Evolutionary conservation across 2,329 filamentous ascomycete genomes (phyloP), one percentile per base, ranked within the genome.

Genomic region (Fusarium paranaense): DNA sequence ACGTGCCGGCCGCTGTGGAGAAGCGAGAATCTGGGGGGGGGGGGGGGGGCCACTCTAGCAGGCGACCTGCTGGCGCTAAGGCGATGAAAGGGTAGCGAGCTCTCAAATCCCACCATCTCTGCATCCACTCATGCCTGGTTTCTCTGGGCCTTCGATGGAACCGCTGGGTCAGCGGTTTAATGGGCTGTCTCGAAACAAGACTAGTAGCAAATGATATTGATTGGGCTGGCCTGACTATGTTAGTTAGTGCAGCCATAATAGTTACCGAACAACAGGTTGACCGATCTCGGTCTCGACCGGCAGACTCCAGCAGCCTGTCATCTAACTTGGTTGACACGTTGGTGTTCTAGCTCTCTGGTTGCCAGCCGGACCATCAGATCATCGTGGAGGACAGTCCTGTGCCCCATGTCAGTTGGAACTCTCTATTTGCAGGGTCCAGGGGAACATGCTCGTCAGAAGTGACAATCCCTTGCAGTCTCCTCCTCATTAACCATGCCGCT

Each of bases 1-100:
- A 68, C 71, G 70, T 69, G 67, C 71, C 74, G 76, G 72, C 77
- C 74, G 70, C 66, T 76, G 76, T 79, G 77, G 77, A 67, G 73
- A 72, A 66, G 54, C 62, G 56, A 72, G 71, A 78, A 73, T 75
- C 75, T 35, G 22, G 22, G 22, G 22, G 20, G 20, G 20, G 20
- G 20, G 74, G 77, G 76, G 71, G 68, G 70, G 42, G 56, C 58
- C 67, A 62, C 56, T 63, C 60, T 47, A 66, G 61, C 66, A 75
- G 72, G 60, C 71, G 70, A 71, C 67, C 62, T 64, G 58, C 72
- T 76, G 59, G 64, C 63, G 66, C 57, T 62, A 47, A 70, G 62
- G 42, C 25, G 33, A 50, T 50, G 47, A 50, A 33, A 59, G 32
- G 60, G 32, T 32, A 56, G 32, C n/a, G 33, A 52, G 32, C 42